Base-by-base conservation (phyloP, 2,329 filamentous ascomycete genomes). In the Calonectria fujianensis region DNA sequence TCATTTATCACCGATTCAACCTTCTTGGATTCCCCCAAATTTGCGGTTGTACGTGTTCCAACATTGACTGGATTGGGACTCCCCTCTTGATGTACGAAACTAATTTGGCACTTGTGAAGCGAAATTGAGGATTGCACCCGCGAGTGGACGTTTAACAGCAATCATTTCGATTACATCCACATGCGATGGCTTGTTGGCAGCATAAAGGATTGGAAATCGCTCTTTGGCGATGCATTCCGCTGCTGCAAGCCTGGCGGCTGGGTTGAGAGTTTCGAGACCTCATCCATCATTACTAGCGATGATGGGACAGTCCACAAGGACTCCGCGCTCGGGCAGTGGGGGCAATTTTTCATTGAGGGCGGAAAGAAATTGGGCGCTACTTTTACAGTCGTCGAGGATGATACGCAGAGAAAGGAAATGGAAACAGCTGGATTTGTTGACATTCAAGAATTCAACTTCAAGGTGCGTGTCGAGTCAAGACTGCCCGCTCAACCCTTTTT, bases 101-200 rank as follows among this genome's bases (percentile, higher is more conserved):
- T 61, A 27, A 61, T 18, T 29, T 9, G 13, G 24, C 41, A 6
- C 14, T 6, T 3, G 6, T 39, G 2, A 8, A 75, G 74, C 18
- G 72, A 74, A 32, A 75, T 75, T 16, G 74, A 75, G 50, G 74
- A 76, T 16, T 74, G 69, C 29, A 76, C 72, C 29, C 72, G 50
- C 1, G 65, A 74, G 13, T 76, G 73, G 75, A 76, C 73, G 1
- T 75, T 73, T 29, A 24, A 48, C 7, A 14, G n/a, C 14, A 39
- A 75, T 10, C 51, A 50, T 16, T 31, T 69, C 10, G 75, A 76
- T 16, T 76, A 69, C 27, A 65, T 76, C 9, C 73, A 76, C n/a
- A 73, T 76, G 29, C 63, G 75, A 18, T 76, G 70, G 69, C 70
- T 76, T 2, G 65, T 73, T 39, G 75, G 75, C 6, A 75, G 75